Conservation (phyloP, 2,329 filamentous ascomycete genomes). For the Microsporum audouinii region DNA sequence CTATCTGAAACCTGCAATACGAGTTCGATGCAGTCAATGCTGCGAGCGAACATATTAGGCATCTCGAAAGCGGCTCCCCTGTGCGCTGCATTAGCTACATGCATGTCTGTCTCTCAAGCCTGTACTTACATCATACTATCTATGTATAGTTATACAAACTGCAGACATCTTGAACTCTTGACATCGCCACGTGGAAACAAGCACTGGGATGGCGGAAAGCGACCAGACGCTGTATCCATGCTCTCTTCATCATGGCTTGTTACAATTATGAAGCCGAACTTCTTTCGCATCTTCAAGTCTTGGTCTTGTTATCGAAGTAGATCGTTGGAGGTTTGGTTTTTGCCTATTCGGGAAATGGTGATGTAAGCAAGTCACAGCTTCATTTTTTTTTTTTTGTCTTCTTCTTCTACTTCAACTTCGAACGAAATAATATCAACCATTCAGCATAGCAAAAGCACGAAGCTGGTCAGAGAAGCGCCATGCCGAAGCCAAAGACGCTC, state of each 20-base stretch:
- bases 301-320: neutral
- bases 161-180: neutral
- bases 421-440: neutral
- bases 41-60: neutral
- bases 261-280: neutral
- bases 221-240: neutral
- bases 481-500: slow-evolving; percentile 32
- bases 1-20: neutral
- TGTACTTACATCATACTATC: neutral
- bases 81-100: neutral
- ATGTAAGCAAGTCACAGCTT: neutral
- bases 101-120: neutral
- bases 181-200: neutral
- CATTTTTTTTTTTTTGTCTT: neutral
- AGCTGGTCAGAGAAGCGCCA: slow-evolving; percentile 14
- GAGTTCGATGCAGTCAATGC: neutral
- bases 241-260: neutral
- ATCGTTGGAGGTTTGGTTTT: neutral
- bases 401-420: neutral
- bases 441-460: neutral
- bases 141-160: too few relatives aligned
- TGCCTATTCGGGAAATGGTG: neutral
- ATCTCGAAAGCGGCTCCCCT: neutral
- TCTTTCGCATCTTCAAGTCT: too few relatives aligned
- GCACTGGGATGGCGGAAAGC: neutral